These are phyloP conservation scores for Abelmoschus esculentus DNA, from an alignment of 345 rosid species.

Conservation along the genomic window DNA sequence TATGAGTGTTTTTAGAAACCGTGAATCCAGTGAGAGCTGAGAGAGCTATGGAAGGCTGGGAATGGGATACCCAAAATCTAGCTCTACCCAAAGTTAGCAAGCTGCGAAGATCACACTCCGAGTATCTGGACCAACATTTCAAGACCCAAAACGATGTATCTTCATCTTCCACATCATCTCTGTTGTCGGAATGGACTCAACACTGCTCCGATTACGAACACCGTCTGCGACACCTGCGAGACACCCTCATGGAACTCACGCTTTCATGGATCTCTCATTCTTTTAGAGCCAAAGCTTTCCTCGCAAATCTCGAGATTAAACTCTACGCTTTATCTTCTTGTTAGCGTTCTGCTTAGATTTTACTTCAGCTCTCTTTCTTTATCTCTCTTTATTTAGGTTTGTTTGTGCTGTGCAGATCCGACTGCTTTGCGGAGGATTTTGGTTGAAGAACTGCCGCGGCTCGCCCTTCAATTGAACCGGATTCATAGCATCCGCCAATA, in stretches of 20 bases:
- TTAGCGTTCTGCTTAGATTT: neutral
- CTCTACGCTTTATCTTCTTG: slow-evolving; percentile 28
- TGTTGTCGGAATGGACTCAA: slow-evolving; percentile 26
- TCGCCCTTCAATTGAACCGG: slow-evolving; percentile 39
- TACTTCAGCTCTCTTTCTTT: neutral
- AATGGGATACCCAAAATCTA: neutral
- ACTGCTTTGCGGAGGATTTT: slow-evolving; percentile 25
- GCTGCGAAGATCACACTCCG: slow-evolving; percentile 21
- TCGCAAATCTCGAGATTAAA: slow-evolving; percentile 29
- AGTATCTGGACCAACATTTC: slow-evolving; percentile 40
- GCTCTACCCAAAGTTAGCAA: slow-evolving; percentile 31
- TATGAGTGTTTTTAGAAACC: neutral
- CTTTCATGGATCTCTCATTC: slow-evolving; percentile 72
- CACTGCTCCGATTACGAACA: slow-evolving; percentile 29
- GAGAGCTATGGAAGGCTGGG: slow-evolving; percentile 2
- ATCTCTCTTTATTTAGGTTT: neutral
- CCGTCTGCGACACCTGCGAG: slow-evolving; percentile 33
- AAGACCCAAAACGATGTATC: slow-evolving; percentile 35
- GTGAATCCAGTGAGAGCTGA: neutral
- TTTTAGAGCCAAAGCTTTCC: slow-evolving; percentile 31
- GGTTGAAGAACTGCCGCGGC: slow-evolving; percentile 33
- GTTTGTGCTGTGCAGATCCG: slow-evolving; percentile 31
- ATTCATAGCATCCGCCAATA: slow-evolving; percentile 38
- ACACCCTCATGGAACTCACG: slow-evolving; percentile 32
- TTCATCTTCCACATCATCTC: slow-evolving; percentile 21